Conservation (phyloP, 805 yeast species). For the Ogataea thermomethanolica region DNA sequence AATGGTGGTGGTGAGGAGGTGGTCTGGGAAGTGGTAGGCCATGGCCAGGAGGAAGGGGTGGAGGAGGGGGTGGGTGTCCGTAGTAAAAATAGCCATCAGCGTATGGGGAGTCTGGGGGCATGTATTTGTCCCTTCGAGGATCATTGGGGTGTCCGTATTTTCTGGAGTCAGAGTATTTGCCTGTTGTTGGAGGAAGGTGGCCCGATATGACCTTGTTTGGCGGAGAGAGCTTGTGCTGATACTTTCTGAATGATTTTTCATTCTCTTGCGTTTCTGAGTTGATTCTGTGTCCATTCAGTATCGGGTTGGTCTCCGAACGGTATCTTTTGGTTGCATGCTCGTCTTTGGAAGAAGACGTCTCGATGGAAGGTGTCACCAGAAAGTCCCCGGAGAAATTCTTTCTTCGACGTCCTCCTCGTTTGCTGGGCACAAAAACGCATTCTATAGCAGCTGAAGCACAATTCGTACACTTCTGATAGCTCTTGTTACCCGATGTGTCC, state of each 20-base stretch:
- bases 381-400: constrained; percentile 21
- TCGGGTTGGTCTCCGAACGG: not conserved
- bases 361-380: not conserved
- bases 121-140: not conserved
- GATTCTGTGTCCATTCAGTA: too few species aligned
- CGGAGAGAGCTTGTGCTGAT: too few species aligned
- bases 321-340: constrained; percentile 1
- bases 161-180: not conserved
- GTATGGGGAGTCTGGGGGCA: not conserved
- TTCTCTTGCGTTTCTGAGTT: too few species aligned
- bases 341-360: constrained; percentile 1
- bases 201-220: not conserved
- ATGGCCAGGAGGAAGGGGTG: constrained; percentile 4
- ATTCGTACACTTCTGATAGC: constrained; percentile 43
- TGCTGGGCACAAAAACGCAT: constrained; percentile 55
- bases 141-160: not conserved
- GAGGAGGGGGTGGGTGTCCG: constrained; percentile 7
- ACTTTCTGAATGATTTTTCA: too few species aligned
- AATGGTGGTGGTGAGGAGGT: not conserved
- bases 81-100: constrained; percentile 10
- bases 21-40: constrained; percentile 1
- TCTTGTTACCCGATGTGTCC: constrained; percentile 4
- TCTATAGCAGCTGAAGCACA: constrained; percentile 43
- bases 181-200: constrained; percentile 3
- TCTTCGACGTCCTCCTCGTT: constrained; percentile 54